Base-by-base conservation (phyloP, 1,139 yeast species). In the Kazachstania sp. region DNA sequence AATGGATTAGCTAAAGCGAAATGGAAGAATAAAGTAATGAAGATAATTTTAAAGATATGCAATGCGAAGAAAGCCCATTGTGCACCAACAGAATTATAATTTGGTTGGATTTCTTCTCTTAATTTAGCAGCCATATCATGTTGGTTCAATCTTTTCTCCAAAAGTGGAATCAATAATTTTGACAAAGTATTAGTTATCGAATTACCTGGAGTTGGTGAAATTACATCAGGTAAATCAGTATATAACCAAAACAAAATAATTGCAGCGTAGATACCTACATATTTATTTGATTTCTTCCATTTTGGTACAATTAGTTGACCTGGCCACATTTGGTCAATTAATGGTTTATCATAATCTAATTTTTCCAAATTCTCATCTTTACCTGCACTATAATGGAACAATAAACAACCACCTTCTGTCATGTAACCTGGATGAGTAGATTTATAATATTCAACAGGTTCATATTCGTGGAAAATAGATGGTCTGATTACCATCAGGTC, bases 191-290 rank as follows among this genome's bases (percentile, higher is more conserved):
- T 81, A n/a, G 95, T 83, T 50, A 87, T 71, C 54, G 92, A 83
- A 49, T 81, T 74, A 29, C 97, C 97, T 0, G 97, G 97, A 3
- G 97, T 90, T 44, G 97, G 97, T 39, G 90, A 78, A 49, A 87
- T 72, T 57, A 73, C 77, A 61, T 87, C 95, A 1, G 98, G 98
- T 63, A 92, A 73, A 68, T 92, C 97, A 3, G 95, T 81, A 66
- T 90, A 92, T 52, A 92, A 75, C 97, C 98, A 92, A 18, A 69
- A 69, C 11, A 31, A 15, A 59, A 88, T 70, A 7, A 74, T 51
- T 0, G 75, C 47, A 16, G 76, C 51, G 44, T 81, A 71, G 2
- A 73, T 54, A 51, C 74, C 68, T 54, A 74, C 73, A 23, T 77
- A 73, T 45, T 73, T 69, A 41, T 69, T 64, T 61, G 83, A 77